A percentile compares a stretch with the other conserved stretches of the same genome.
Conservation (phyloP, 768 basidiomycete genomes). For the Rhizopogon rudus region DNA sequence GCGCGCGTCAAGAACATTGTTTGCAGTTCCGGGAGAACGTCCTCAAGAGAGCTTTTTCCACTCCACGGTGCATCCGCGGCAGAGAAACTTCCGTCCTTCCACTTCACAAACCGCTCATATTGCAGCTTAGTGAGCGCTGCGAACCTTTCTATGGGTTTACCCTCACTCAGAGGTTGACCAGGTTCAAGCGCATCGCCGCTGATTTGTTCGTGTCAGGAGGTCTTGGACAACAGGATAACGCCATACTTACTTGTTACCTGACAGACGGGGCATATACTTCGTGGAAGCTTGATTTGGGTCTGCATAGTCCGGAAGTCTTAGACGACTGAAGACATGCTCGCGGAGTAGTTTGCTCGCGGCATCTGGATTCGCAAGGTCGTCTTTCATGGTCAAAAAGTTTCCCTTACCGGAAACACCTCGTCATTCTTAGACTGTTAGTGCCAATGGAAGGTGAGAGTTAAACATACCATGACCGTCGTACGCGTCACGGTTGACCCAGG, state of each 20-base stretch:
- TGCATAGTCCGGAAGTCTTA: constrained; percentile 7
- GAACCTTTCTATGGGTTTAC: constrained; percentile 10
- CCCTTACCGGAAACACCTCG: constrained; percentile 9
- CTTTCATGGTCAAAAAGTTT: constrained; percentile 12
- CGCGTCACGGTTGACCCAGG: constrained; percentile 26
- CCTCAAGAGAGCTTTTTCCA: constrained; percentile 11
- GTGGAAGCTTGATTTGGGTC: constrained; percentile 10
- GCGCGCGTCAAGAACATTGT: constrained; percentile 22
- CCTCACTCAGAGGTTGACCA: neutral
- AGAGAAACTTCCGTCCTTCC: constrained; percentile 23
- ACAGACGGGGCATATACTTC: constrained; percentile 29
- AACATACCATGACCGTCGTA: constrained; percentile 27
- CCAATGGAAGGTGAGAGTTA: neutral
- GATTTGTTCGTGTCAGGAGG: neutral
- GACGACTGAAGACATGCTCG: constrained; percentile 8
- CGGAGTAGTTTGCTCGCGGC: neutral
- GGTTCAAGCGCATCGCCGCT: constrained; percentile 11
- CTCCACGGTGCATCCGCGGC: neutral
- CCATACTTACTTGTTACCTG: constrained; percentile 17
- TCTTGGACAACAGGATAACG: neutral
- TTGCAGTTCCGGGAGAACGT: constrained; percentile 14
- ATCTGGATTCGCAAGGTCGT: constrained; percentile 1
- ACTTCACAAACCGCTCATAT: constrained; percentile 24
- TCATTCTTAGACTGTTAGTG: constrained; percentile 2
- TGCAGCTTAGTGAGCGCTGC: constrained; percentile 25